Conservation (phyloP, 768 basidiomycete genomes). For the Mycena alexandri region DNA sequence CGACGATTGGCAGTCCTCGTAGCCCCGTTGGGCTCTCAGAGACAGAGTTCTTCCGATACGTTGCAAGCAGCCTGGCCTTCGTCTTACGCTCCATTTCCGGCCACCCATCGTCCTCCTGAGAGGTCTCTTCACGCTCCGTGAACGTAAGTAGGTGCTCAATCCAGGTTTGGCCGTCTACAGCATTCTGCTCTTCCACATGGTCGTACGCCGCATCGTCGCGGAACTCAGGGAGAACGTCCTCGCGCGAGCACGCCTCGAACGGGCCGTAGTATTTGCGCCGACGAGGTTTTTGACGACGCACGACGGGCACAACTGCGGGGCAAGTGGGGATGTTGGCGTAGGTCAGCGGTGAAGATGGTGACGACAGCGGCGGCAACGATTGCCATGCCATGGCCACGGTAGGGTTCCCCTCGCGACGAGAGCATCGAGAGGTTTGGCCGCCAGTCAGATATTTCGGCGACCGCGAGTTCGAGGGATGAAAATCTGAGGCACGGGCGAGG, state of each 20-base stretch:
- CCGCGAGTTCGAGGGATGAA: neutral
- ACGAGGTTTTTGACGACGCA: neutral
- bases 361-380: neutral
- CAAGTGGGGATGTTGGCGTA: neutral
- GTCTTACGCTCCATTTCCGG: too few species aligned
- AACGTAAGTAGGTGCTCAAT: neutral
- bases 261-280: neutral
- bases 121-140: neutral
- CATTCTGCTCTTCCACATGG: neutral
- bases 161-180: neutral
- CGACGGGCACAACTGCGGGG: neutral
- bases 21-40: neutral
- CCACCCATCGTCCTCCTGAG: too few species aligned
- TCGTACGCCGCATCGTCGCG: neutral
- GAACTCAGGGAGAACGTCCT: conserved; percentile 4
- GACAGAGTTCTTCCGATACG: too few species aligned
- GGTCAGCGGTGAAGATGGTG: neutral
- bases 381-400: neutral
- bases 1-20: neutral
- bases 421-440: neutral
- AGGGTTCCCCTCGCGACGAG: neutral
- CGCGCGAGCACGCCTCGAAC: conserved; percentile 5
- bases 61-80: too few species aligned
- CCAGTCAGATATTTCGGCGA: neutral
- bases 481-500: too few species aligned